Evolutionary conservation across 2,329 filamentous ascomycete species (phyloP), one percentile per base, ranked within the genome.

Genomic region (Calonectria henricotiae): DNA sequence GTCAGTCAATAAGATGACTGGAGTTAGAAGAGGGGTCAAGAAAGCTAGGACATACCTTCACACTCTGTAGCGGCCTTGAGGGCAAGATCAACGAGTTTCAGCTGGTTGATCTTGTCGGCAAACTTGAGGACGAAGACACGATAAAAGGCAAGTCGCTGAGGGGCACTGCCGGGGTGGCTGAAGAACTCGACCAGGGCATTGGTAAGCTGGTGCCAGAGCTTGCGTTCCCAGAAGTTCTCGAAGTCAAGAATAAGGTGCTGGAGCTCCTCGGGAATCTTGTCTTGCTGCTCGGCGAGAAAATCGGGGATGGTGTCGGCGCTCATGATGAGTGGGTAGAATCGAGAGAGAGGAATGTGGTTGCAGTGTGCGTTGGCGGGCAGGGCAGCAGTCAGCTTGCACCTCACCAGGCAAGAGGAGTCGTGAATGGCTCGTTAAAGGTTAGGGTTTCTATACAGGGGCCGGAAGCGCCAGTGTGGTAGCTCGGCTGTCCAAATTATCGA

Each of bases 171-270:
- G 51, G 93, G 89, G 77, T 94, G 86, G 79, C 92, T 91, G 86
- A 98, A 99, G 89, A 96, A 98, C 76, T 93, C 89, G 77, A 98
- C 87, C 67, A 99, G 89, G 64, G 92, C 88, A 80, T 98, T 93
- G 41, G 96, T 99, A 76, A 99, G 92, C 85, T 99, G 95, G 86
- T 99, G 96, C 96, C 96, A 99, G 85, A 99, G 89, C 86, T 98
- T 98, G 79, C 96, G 92, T 87, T 99, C 96, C 96, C 96, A 99
- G 81, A 91, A 94, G 82, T 97, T 95, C 87, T 99, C 96, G 76
- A 99, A 98, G 79, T 92, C 91, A 78, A 99, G 89, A 83, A 98
- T 94, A 79, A 94, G 90, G 79, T 92, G 89, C 85, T 98, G 95
- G 64, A 97, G 90, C 82, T 97, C 93, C 77, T 95, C 93, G 63